Evolutionary conservation across 805 yeast species (phyloP).

Genomic region (Kockiozyma suomiensis): DNA sequence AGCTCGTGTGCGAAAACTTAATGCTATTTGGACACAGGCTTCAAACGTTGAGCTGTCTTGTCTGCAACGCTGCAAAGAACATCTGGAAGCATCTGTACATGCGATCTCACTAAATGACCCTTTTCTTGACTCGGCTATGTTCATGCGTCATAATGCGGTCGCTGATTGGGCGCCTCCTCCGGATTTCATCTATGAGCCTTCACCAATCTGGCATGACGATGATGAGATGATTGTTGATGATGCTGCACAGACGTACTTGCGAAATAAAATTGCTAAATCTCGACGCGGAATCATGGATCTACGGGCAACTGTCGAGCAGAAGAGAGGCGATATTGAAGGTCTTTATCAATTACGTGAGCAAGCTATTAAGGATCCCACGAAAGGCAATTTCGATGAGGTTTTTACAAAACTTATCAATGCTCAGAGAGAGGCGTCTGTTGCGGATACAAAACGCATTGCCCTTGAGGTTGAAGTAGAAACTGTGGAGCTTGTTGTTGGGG

Average conservation of each 20-base stretch:
- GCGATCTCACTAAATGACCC: conserved; percentile 74
- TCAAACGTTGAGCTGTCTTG: conserved; percentile 60
- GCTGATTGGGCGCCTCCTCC: conserved; percentile 79
- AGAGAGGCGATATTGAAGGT: conserved; percentile 37
- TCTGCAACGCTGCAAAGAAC: conserved; percentile 48
- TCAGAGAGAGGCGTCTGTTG: conserved; percentile 64
- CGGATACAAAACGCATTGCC: conserved; percentile 72
- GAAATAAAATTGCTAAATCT: conserved; percentile 44
- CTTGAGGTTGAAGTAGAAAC: conserved; percentile 89
- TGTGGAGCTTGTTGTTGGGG: conserved; percentile 78
- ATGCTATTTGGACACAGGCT: conserved; percentile 67
- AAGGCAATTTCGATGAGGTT: conserved; percentile 55
- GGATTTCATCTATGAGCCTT: conserved; percentile 83
- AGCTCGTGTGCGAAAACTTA: conserved; percentile 68
- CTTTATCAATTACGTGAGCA: conserved; percentile 40
- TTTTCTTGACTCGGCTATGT: conserved; percentile 81
- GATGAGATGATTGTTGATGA: conserved; percentile 64
- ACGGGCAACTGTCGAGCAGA: conserved; percentile 40
- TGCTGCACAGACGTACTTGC: conserved; percentile 41
- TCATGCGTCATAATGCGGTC: conserved; percentile 76
- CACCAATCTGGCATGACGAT: conserved; percentile 97
- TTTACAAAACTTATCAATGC: conserved; percentile 55
- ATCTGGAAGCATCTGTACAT: conserved; percentile 54
- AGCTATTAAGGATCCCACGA: conserved; percentile 50
- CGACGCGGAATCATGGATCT: conserved; percentile 36